A percentile compares a stretch with the other conserved stretches of the same genome.
phyloP scores from a whole-genome alignment of 371 early-diverging fungal species.

The Circinella minor region DNA sequence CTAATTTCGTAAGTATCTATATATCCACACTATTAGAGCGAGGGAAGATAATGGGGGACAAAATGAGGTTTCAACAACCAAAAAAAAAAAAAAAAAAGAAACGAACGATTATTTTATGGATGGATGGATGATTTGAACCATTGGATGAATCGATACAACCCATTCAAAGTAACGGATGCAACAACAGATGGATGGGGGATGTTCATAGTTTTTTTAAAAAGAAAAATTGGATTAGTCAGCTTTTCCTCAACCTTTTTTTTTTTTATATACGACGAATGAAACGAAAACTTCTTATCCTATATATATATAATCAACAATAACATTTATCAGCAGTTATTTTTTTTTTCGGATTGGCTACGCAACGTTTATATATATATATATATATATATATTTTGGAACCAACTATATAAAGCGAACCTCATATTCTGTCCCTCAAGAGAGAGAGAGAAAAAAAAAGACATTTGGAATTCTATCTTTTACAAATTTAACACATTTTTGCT shows the following conservation, averaged over 20 bases:
- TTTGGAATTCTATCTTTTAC: background rate
- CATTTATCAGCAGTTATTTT: too few relatives aligned
- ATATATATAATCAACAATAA: background rate
- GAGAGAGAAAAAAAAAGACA: too few relatives aligned
- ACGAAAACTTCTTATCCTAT: background rate
- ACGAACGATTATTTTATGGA: background rate
- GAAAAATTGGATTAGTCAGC: slow-evolving; percentile 6
- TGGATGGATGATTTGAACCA: background rate
- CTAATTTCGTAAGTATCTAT: slow-evolving; percentile 4
- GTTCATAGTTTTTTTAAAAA: too few relatives aligned
- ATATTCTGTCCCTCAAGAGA: too few relatives aligned
- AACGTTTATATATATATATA: too few relatives aligned
- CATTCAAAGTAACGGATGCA: slow-evolving; percentile 2
- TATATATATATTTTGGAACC: too few relatives aligned
- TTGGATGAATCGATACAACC: too few relatives aligned
- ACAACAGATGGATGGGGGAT: background rate
- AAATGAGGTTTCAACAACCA: too few relatives aligned
- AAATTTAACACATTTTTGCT: background rate
- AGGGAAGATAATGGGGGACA: background rate
- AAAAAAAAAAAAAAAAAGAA: too few relatives aligned
- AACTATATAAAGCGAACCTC: too few relatives aligned
- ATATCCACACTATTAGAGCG: background rate
- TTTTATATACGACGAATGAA: background rate
- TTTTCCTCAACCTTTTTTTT: too few relatives aligned
- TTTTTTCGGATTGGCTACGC: too few relatives aligned